phyloP scores from a whole-genome alignment of 495 filamentous ascomycete species.

The Cercophora sp. region DNA sequence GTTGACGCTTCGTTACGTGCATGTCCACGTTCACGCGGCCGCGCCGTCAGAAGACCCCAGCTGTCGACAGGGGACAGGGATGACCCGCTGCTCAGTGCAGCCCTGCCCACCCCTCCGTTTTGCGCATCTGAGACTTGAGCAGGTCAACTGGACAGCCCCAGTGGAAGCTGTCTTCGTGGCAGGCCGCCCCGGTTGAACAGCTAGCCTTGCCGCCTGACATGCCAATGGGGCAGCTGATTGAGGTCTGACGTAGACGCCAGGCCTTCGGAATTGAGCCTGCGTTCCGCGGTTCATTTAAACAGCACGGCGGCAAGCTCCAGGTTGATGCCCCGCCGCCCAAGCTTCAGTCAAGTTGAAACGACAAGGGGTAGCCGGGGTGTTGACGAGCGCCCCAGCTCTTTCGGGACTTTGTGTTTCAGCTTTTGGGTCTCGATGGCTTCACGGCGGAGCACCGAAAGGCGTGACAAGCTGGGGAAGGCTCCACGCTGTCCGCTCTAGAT shows the following conservation, averaged over 20 bases:
- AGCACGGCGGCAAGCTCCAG: not conserved
- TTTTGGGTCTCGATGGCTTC: not conserved
- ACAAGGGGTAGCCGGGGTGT: not conserved
- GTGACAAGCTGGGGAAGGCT: conserved; percentile 1
- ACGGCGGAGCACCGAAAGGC: not conserved
- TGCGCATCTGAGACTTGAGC: not conserved
- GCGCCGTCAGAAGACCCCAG: not conserved
- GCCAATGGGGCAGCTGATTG: too few species aligned
- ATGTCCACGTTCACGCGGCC: not conserved
- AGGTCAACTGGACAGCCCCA: too few species aligned
- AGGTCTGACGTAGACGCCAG: too few species aligned
- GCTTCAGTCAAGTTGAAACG: conserved; percentile 5
- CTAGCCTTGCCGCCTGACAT: too few species aligned
- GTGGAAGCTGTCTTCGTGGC: not conserved
- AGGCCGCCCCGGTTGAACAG: too few species aligned
- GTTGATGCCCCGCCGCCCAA: not conserved
- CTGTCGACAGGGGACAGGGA: not conserved
- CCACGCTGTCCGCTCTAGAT: conserved; percentile 1
- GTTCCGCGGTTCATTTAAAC: not conserved
- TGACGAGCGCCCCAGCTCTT: not conserved
- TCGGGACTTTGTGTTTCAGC: conserved; percentile 6
- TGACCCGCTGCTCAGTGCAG: not conserved
- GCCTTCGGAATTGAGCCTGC: too few species aligned
- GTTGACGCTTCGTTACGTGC: not conserved
- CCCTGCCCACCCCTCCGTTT: not conserved